Conservation (phyloP, 352 stramenopile genomes). For the Pythium coloratum region DNA sequence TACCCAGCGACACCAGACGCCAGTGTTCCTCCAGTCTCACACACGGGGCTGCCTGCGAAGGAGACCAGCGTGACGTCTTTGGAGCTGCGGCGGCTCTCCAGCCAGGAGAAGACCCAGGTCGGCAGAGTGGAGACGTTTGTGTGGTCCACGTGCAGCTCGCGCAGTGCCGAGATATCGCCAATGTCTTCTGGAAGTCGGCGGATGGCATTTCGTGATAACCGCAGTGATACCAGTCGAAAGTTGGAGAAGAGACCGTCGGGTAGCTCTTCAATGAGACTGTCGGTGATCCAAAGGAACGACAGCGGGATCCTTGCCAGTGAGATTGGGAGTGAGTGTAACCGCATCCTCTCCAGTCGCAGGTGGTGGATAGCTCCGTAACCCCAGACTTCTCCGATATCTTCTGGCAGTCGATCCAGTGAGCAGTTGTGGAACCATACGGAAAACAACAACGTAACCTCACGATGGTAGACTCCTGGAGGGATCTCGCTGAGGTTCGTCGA, state of each 20-base stretch:
- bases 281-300: background rate
- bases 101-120: background rate
- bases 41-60: background rate
- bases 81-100: background rate
- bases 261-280: background rate
- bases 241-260: background rate
- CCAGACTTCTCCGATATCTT: background rate
- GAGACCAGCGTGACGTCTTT: background rate
- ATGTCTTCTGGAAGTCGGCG: background rate
- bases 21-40: background rate
- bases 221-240: background rate
- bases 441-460: background rate
- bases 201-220: background rate
- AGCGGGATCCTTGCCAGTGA: background rate
- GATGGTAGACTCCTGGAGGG: background rate
- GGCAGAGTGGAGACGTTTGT: background rate
- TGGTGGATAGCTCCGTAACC: background rate
- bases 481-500: background rate
- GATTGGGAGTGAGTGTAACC: background rate
- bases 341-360: background rate
- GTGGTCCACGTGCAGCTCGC: background rate
- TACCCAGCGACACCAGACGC: background rate
- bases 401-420: background rate
- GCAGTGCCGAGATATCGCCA: background rate
- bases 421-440: background rate